Conservation (phyloP, 371 early-diverging fungal species). For the Apophysomyces variabilis region DNA sequence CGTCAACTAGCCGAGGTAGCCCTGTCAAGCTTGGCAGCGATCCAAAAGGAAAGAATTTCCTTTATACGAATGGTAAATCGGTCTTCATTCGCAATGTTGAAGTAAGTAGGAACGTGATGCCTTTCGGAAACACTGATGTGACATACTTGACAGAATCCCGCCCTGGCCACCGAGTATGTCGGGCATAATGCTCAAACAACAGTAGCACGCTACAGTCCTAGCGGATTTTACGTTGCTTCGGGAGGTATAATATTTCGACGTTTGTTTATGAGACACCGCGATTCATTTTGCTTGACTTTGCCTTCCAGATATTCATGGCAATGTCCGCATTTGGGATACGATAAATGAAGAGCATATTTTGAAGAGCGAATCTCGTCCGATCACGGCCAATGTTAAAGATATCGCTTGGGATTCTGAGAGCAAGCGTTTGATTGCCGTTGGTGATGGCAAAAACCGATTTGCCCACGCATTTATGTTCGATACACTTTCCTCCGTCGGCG, state of each 20-base stretch:
- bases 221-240: conserved; percentile 95
- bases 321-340: conserved; percentile 94
- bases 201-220: conserved; percentile 90
- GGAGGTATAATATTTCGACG: conserved; percentile 64
- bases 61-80: conserved; percentile 90
- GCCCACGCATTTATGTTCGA: conserved; percentile 92
- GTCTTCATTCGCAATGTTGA: conserved; percentile 87
- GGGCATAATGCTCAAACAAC: conserved; percentile 81
- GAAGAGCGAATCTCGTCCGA: conserved; percentile 77
- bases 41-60: conserved; percentile 85
- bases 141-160: conserved; percentile 68
- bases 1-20: conserved; percentile 82
- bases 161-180: conserved; percentile 82
- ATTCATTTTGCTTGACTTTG: background rate
- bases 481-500: conserved; percentile 90
- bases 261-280: background rate
- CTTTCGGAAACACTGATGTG: background rate
- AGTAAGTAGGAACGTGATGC: conserved; percentile 43
- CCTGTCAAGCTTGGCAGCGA: conserved; percentile 81
- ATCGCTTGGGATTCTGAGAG: conserved; percentile 95
- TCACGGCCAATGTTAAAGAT: conserved; percentile 86
- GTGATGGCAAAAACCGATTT: conserved; percentile 91
- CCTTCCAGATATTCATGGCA: conserved; percentile 78
- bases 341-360: conserved; percentile 82
- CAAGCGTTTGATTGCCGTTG: conserved; percentile 93